Base-by-base conservation (phyloP, 2,329 filamentous ascomycete species). In the Fusarium sp. region DNA sequence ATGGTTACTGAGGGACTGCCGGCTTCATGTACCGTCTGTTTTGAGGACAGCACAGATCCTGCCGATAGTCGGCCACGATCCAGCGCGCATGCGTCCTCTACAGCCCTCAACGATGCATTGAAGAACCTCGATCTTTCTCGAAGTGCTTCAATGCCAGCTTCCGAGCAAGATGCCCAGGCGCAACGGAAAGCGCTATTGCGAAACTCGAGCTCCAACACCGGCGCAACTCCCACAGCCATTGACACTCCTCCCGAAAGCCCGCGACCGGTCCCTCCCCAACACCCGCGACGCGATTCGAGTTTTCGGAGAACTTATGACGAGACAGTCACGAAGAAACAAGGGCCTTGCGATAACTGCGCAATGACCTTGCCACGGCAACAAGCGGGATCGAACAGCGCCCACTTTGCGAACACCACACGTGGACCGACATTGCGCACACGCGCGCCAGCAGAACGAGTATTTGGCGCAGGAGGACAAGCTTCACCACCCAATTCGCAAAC, bases 1-100 rank as follows among this genome's bases (percentile, higher is more conserved):
- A 89, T 91, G 86, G 88, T 90, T 72, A 91, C 89, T 34, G 88
- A 91, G 75, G 88, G 88, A 47, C 78, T 89, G 15, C 86, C 87
- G 3, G 85, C 87, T 14, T 82, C 85, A 46, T 91, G 89, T 73
- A 80, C 81, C 57, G 81, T 83, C 70, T 91, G 89, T 74, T 86
- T 83, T 73, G 85, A 89, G 32, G 76, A 78, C 40, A 73, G 66
- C 38, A 60, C 71, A 55, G 62, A 73, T 21, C 52, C 57, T 42
- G 51, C 67, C 47, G 73, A 77, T 59, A 74, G 75, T 38, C 78
- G 80, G 61, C 79, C 81, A 44, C 79, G 77, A 65, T 80, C 83
- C 24, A 81, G 77, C 56, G 75, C 79, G 19, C 77, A 79, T 38
- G 70, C 76, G 6, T 68, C 77, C 3, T 74, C 82, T 32, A 73